These are phyloP conservation scores for Globisporangium polare DNA, from an alignment of 352 stramenopile genomes.

Conservation along the genomic window DNA sequence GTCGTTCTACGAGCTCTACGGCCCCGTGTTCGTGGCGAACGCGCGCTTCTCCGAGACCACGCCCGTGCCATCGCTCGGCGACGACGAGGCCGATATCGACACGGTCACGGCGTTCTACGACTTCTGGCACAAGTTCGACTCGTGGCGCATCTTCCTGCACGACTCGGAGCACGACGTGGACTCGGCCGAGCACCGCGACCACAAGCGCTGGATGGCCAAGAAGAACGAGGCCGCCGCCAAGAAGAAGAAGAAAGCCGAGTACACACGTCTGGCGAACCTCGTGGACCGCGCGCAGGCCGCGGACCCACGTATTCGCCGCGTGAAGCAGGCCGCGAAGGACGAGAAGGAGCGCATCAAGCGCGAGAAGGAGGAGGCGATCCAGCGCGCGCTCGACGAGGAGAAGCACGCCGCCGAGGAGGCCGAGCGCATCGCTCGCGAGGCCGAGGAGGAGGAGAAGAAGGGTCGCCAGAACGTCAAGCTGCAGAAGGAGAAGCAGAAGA, in stretches of 20 bases:
- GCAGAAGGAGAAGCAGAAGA: constrained; percentile 84
- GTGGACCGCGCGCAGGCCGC: constrained; percentile 73
- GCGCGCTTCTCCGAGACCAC: constrained; percentile 81
- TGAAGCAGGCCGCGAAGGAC: constrained; percentile 85
- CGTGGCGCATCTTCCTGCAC: constrained; percentile 82
- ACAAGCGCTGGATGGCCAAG: constrained; percentile 88
- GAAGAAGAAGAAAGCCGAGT: constrained; percentile 90
- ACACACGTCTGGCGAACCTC: constrained; percentile 71
- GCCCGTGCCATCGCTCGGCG: constrained; percentile 67
- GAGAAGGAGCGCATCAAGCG: constrained; percentile 70
- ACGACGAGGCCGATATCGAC: constrained; percentile 57
- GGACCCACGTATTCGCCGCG: constrained; percentile 73
- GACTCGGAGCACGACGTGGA: constrained; percentile 85
- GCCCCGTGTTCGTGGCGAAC: constrained; percentile 72
- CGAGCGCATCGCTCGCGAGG: constrained; percentile 37
- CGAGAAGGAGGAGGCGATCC: constrained; percentile 71
- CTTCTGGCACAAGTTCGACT: constrained; percentile 89
- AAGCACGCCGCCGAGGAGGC: constrained; percentile 58
- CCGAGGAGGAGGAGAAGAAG: constrained; percentile 69
- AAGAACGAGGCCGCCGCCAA: constrained; percentile 83
- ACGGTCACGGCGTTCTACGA: constrained; percentile 83
- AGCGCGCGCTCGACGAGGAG: constrained; percentile 65
- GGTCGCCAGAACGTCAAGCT: constrained; percentile 68
- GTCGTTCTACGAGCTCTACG: constrained; percentile 85
- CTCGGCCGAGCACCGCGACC: constrained; percentile 76